Evolutionary conservation across 768 basidiomycete species (phyloP).

Genomic region (Rhodotorula sphaerocarpa): DNA sequence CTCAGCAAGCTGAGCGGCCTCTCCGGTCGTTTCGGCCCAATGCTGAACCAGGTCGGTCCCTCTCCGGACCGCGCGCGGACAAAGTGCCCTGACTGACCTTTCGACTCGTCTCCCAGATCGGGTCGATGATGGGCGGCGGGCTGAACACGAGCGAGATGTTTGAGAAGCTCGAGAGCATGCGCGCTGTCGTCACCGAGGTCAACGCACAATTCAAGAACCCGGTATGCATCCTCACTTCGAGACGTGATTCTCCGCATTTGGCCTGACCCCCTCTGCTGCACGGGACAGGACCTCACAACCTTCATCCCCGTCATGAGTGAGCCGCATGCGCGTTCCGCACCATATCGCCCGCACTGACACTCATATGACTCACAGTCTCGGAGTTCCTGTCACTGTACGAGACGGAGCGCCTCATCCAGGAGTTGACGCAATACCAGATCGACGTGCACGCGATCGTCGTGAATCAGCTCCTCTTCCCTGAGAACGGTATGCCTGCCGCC

Average conservation of each 20-base stretch:
- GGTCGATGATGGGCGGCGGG: slow-evolving; percentile 84
- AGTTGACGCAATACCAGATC: slow-evolving; percentile 59
- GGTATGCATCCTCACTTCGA: slow-evolving; percentile 53
- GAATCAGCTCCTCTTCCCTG: slow-evolving; percentile 92
- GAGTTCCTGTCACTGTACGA: slow-evolving; percentile 97
- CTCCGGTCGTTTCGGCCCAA: slow-evolving; percentile 91
- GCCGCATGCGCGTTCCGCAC: neutral
- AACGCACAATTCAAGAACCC: slow-evolving; percentile 99
- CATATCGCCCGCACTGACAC: no score
- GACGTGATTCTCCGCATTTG: no score
- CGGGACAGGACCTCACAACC: slow-evolving; percentile 92
- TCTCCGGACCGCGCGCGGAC: no score
- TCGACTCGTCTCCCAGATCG: no score
- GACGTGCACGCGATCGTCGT: slow-evolving; percentile 94
- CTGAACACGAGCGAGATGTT: slow-evolving; percentile 94
- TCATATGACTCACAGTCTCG: slow-evolving; percentile 82
- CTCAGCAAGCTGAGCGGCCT: slow-evolving; percentile 85
- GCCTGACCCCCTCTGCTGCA: neutral
- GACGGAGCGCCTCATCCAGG: slow-evolving; percentile 95
- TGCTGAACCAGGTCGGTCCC: slow-evolving; percentile 66
- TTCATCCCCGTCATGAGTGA: slow-evolving; percentile 72
- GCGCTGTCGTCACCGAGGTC: slow-evolving; percentile 92
- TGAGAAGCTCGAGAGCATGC: slow-evolving; percentile 93
- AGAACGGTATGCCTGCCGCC: slow-evolving; percentile 64
- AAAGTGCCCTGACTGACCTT: no score